A percentile compares a stretch with the other conserved stretches of the same genome.
phyloP scores from a whole-genome alignment of 202 grass and related monocot species.

The Schoenoplectus tabernaemontani region DNA sequence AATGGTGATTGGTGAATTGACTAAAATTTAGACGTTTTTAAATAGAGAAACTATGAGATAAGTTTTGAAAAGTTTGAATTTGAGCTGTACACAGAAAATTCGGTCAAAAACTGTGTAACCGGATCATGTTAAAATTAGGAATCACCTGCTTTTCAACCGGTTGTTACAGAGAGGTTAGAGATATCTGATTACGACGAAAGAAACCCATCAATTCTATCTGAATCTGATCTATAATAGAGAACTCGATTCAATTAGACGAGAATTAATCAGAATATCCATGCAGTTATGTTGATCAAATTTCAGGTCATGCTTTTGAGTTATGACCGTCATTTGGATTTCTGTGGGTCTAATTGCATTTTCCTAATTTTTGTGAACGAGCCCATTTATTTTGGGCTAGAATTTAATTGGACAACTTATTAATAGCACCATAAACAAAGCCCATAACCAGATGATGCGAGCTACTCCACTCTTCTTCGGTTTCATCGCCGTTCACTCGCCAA shows the following conservation, averaged over 20 bases:
- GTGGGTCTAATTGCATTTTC: too few species aligned
- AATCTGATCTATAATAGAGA: neutral
- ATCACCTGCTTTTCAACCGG: neutral
- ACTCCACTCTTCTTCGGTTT: conserved; percentile 15
- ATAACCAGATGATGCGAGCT: neutral
- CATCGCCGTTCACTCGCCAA: neutral
- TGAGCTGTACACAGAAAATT: neutral
- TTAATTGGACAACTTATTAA: too few species aligned
- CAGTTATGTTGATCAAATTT: neutral
- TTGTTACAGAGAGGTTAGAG: too few species aligned
- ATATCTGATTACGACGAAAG: too few species aligned
- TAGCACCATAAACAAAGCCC: too few species aligned
- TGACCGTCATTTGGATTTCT: neutral
- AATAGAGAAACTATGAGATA: conserved; percentile 11
- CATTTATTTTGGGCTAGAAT: too few species aligned
- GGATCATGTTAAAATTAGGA: conserved; percentile 7
- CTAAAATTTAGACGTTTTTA: neutral
- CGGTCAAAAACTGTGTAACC: neutral
- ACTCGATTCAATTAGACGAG: neutral
- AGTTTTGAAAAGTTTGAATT: neutral
- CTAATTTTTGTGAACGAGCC: too few species aligned
- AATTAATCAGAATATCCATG: too few species aligned
- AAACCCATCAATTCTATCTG: neutral
- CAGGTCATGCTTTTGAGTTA: neutral
- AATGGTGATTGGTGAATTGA: conserved; percentile 8